phyloP scores from a whole-genome alignment of 768 basidiomycete genomes.

The Tricholoma saponaceum region DNA sequence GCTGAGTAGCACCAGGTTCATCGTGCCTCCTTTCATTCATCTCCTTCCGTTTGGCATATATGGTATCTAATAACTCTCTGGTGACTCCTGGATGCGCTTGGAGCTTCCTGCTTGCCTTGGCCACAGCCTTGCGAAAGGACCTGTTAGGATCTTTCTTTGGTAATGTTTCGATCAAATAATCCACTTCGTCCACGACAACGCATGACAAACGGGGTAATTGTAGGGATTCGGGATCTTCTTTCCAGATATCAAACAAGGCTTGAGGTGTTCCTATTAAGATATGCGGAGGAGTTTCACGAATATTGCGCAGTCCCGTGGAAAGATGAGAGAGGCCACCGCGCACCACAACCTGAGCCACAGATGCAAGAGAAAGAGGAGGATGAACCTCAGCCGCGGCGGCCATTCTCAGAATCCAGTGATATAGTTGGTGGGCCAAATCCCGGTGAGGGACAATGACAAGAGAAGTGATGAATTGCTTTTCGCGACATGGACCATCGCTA shows the following conservation, averaged over 20 bases:
- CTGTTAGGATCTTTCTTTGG: conserved; percentile 37
- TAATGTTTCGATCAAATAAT: conserved; percentile 59
- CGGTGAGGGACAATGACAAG: conserved; percentile 70
- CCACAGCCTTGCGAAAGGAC: conserved; percentile 30
- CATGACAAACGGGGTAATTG: conserved; percentile 44
- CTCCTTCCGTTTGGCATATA: conserved; percentile 40
- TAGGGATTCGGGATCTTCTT: conserved; percentile 38
- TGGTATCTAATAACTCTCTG: conserved; percentile 51
- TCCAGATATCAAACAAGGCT: conserved; percentile 55
- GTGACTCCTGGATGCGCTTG: conserved; percentile 55
- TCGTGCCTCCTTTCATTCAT: conserved; percentile 21
- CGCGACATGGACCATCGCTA: conserved; percentile 15
- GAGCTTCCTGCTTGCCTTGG: conserved; percentile 38
- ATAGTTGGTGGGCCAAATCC: conserved; percentile 65
- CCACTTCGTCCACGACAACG: conserved; percentile 74
- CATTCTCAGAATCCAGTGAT: conserved; percentile 61
- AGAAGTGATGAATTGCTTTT: conserved; percentile 38
- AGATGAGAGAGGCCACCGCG: conserved; percentile 45
- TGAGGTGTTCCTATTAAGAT: conserved; percentile 73
- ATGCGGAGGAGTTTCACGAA: conserved; percentile 49
- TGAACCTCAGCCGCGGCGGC: conserved; percentile 26
- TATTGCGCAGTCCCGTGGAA: conserved; percentile 31
- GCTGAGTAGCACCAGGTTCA: conserved; percentile 16
- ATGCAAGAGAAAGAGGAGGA: conserved; percentile 30
- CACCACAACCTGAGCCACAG: conserved; percentile 57